Evolutionary conservation across 2,329 filamentous ascomycete species (phyloP), one percentile per base, ranked within the genome.

Genomic region (Sarocladium oryzae): DNA sequence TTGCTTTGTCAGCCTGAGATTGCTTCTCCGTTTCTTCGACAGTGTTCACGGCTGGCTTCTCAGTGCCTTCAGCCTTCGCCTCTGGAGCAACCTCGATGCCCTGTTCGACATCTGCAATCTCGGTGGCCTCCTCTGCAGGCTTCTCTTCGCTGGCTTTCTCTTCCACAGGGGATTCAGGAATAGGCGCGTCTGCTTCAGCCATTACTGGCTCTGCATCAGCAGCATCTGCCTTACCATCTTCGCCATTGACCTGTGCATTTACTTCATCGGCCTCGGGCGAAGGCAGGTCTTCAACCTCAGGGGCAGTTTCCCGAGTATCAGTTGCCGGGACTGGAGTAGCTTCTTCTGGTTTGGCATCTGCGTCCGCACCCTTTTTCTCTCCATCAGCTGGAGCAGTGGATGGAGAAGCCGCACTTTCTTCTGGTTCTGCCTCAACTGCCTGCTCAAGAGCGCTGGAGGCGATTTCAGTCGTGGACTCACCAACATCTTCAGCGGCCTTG

Each of bases 401-500:
- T 11, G 24, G 7, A 5, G 26, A 8, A 30, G 21, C 37, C 30
- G 37, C 20, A 5, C 21, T n/a, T n/a, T 15, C 18, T 33, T 24
- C 18, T 18, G 24, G n/a, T 8, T 43, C 7, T 13, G 46, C 49
- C 7, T 26, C 46, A 11, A 16, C 16, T 9, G 6, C 37, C 28
- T 37, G 18, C 11, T 55, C 53, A 18, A 28, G 20, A 38, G 45
- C 48, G 35, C 20, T 26, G 18, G 52, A 53, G 23, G 50, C 36
- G 45, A 46, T 37, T 32, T 48, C 35, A 13, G 40, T n/a, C 15
- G 40, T 51, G n/a, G 50, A 50, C 24, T 21, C 36, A 4, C 30
- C 7, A 7, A 53, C 49, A 18, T 33, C n/a, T n/a, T 21, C 23
- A 43, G 40, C 37, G 24, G 48, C 36, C 36, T 48, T 33, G 10